phyloP scores from a whole-genome alignment of 805 yeast species.

The Zygosaccharomyces pseudorouxii region DNA sequence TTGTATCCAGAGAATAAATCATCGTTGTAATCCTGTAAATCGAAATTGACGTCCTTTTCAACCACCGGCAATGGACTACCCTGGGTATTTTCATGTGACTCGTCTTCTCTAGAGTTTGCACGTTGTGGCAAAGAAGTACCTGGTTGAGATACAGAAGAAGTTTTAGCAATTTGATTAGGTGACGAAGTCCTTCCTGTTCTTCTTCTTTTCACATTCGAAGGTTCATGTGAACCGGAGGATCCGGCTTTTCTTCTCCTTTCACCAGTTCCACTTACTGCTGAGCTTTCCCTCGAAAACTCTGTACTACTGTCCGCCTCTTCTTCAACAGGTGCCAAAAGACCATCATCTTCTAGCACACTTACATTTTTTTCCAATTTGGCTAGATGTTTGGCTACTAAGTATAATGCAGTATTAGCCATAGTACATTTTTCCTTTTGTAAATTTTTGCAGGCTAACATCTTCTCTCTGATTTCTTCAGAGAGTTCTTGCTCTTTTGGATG shows the following conservation, averaged over 20 bases:
- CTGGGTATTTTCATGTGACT: background rate
- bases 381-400: constrained; percentile 70
- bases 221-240: constrained; percentile 13
- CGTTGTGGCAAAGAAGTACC: constrained; percentile 5
- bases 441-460: constrained; percentile 51
- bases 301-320: constrained; percentile 29
- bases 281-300: constrained; percentile 32
- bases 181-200: constrained; percentile 17
- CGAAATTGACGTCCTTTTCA: constrained; percentile 16
- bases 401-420: constrained; percentile 78
- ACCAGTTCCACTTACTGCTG: constrained; percentile 19
- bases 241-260: constrained; percentile 23
- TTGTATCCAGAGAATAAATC: constrained; percentile 34
- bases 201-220: constrained; percentile 21
- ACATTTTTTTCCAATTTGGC: constrained; percentile 70
- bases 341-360: constrained; percentile 70
- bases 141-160: constrained; percentile 4
- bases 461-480: constrained; percentile 62
- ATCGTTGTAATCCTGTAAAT: constrained; percentile 29
- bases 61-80: constrained; percentile 6
- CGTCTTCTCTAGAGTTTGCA: constrained; percentile 5
- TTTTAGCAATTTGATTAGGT: constrained; percentile 9
- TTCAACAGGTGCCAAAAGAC: constrained; percentile 59
- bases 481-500: constrained; percentile 76
- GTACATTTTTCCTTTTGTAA: constrained; percentile 75